Conservation (phyloP, 2,329 filamentous ascomycete species). For the Salinomyces thailandicus region DNA sequence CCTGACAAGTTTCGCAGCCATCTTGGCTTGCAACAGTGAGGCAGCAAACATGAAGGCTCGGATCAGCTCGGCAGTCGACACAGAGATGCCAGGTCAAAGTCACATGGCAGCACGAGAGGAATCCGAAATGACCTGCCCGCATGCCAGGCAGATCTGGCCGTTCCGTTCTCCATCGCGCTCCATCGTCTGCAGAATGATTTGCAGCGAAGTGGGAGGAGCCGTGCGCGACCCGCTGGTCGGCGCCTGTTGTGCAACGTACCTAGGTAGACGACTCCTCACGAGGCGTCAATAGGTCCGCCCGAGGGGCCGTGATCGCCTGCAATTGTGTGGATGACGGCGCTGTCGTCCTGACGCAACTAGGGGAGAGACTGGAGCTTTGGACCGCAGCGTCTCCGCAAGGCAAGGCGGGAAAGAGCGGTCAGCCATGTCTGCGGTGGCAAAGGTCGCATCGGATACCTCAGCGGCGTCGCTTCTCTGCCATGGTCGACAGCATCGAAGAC, state of each 20-base stretch:
- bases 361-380: neutral
- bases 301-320: neutral
- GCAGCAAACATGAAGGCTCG: neutral
- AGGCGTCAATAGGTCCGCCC: no score
- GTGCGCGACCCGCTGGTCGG: neutral
- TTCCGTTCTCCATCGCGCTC: neutral
- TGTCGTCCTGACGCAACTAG: neutral
- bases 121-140: no score
- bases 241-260: neutral
- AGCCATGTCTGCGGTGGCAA: conserved; percentile 5
- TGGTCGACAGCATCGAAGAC: neutral
- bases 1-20: neutral
- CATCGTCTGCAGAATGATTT: conserved; percentile 1
- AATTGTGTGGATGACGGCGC: neutral
- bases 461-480: no score
- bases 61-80: no score
- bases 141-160: no score
- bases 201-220: neutral
- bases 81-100: no score
- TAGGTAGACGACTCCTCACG: no score
- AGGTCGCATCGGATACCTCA: no score
- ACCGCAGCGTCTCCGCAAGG: conserved; percentile 3
- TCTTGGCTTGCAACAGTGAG: neutral
- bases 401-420: conserved; percentile 12
- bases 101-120: no score